Percentiles rank a stretch among this genome's conserved stretches.
Conservation (phyloP, 2,329 filamentous ascomycete species). For the Cadophora malorum region DNA sequence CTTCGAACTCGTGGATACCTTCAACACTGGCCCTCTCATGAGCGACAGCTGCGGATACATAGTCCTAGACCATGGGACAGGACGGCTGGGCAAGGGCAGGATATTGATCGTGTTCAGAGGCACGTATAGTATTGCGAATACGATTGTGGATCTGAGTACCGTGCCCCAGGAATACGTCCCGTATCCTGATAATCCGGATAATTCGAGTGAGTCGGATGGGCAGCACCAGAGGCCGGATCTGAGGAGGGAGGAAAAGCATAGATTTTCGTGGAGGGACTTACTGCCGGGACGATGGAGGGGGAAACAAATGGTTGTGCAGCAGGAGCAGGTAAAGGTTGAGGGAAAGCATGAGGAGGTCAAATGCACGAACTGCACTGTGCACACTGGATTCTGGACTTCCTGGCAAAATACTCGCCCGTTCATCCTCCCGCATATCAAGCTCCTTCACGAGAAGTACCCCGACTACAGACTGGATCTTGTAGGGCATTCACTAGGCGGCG, state of each 20-base stretch:
- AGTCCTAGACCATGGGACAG: conserved; percentile 75
- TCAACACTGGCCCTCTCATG: conserved; percentile 87
- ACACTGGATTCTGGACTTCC: conserved; percentile 85
- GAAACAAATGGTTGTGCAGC: conserved; percentile 1
- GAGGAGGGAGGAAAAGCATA: conserved; percentile 4
- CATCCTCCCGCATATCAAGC: conserved; percentile 71
- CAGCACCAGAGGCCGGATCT: neutral
- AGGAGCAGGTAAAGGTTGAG: conserved; percentile 2
- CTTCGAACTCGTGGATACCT: conserved; percentile 80
- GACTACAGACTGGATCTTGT: conserved; percentile 78
- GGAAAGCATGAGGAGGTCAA: conserved; percentile 42
- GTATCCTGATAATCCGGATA: conserved; percentile 64
- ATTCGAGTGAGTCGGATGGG: conserved; percentile 41
- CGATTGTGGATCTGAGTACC: conserved; percentile 87
- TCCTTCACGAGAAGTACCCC: conserved; percentile 66
- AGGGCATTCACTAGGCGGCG: conserved; percentile 88
- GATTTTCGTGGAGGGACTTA: conserved; percentile 25
- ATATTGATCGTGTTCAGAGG: conserved; percentile 92
- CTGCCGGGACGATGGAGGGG: conserved; percentile 22
- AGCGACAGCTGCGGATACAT: conserved; percentile 95
- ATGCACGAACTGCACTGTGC: conserved; percentile 90
- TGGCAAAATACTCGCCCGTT: conserved; percentile 77
- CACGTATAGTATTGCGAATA: conserved; percentile 92
- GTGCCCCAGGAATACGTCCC: conserved; percentile 90
- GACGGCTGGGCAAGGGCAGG: conserved; percentile 46